Percentiles rank a stretch among this genome's conserved stretches.
phyloP scores from a whole-genome alignment of 2,329 filamentous ascomycete species.

The Fusarium devonianum region DNA sequence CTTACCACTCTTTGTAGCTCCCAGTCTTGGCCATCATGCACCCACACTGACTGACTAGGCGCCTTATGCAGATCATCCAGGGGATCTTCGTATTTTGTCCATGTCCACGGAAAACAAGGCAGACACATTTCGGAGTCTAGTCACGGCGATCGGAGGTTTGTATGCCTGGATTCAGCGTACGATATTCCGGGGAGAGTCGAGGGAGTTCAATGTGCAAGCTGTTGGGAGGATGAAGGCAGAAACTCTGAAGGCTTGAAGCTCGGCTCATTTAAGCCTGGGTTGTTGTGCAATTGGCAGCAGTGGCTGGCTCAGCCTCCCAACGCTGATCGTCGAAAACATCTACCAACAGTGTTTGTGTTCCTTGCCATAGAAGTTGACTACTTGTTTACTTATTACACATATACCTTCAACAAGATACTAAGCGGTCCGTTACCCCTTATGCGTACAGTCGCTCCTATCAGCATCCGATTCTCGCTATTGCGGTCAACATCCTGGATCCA shows the following conservation, averaged over 20 bases:
- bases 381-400: not conserved
- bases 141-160: too few relatives aligned
- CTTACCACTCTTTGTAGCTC: slow-evolving; percentile 52
- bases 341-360: too few relatives aligned
- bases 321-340: too few relatives aligned
- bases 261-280: not conserved
- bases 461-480: not conserved
- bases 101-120: slow-evolving; percentile 61
- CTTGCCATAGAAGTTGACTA: too few relatives aligned
- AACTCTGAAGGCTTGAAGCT: not conserved
- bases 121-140: slow-evolving; percentile 58
- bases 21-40: slow-evolving; percentile 47
- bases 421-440: not conserved
- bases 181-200: not conserved
- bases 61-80: slow-evolving; percentile 47
- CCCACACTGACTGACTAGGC: slow-evolving; percentile 54
- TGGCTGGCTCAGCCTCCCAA: too few relatives aligned
- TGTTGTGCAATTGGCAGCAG: not conserved
- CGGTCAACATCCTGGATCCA: not conserved
- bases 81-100: slow-evolving; percentile 55
- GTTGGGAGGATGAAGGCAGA: not conserved
- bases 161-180: rapidly evolving
- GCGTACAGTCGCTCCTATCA: not conserved
- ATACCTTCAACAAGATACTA: too few relatives aligned
- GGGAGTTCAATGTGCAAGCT: not conserved